Evolutionary conservation across 805 yeast species (phyloP).

Genomic region (Maudiozyma barnettii): DNA sequence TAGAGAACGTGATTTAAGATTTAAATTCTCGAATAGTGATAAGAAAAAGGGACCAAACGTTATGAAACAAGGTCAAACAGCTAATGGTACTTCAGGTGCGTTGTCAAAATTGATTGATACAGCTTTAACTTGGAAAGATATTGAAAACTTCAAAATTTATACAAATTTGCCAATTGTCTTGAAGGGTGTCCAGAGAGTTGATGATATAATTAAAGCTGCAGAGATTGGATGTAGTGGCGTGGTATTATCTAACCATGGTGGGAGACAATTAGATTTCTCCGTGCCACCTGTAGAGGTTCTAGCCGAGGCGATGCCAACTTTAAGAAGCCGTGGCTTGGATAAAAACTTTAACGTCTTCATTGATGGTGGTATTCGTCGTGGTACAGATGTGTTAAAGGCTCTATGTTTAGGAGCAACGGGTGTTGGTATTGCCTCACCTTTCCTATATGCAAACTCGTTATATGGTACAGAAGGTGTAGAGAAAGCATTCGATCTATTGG

Average conservation of each 20-base stretch:
- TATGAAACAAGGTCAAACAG: slow-evolving; percentile 28
- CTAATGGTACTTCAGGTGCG: slow-evolving; percentile 79
- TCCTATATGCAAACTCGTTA: slow-evolving; percentile 50
- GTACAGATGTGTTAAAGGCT: slow-evolving; percentile 57
- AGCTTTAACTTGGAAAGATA: slow-evolving; percentile 53
- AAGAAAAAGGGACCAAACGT: slow-evolving; percentile 20
- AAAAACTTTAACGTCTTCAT: slow-evolving; percentile 46
- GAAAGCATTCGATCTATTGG: slow-evolving; percentile 48
- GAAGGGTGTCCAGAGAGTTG: slow-evolving; percentile 75
- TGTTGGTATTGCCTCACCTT: slow-evolving; percentile 60
- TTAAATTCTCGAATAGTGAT: slow-evolving; percentile 39
- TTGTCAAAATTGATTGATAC: slow-evolving; percentile 74
- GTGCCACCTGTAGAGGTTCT: slow-evolving; percentile 65
- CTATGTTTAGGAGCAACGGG: slow-evolving; percentile 61
- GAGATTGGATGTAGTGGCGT: slow-evolving; percentile 66
- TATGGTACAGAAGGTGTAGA: slow-evolving; percentile 58
- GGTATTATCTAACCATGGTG: slow-evolving; percentile 81
- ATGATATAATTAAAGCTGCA: slow-evolving; percentile 65
- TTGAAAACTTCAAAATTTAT: slow-evolving; percentile 42
- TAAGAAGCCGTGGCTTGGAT: slow-evolving; percentile 37
- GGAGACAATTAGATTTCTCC: slow-evolving; percentile 75
- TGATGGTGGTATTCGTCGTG: slow-evolving; percentile 65
- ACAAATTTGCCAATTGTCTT: slow-evolving; percentile 60
- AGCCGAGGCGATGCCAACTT: slow-evolving; percentile 53
- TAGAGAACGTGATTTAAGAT: slow-evolving; percentile 76